These are phyloP conservation scores for Ensete glaucum DNA, from an alignment of 176 grass and related monocot genomes.

Conservation along the genomic window DNA sequence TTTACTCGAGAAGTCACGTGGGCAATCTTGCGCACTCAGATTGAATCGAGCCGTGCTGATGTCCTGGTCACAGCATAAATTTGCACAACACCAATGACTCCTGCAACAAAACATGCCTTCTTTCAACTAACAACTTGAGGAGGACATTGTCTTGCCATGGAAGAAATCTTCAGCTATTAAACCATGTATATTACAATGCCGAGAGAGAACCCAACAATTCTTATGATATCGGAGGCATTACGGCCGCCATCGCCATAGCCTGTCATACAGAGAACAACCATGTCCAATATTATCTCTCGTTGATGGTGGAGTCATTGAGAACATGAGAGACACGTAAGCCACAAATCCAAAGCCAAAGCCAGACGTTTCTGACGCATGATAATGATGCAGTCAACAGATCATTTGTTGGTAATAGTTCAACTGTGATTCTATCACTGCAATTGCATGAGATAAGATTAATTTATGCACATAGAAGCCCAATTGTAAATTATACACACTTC, in stretches of 20 bases:
- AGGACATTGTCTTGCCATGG: slow-evolving; percentile 70
- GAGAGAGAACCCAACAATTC: slow-evolving; percentile 84
- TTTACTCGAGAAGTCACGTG: no score
- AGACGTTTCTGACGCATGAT: not conserved
- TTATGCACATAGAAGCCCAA: no score
- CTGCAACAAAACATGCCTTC: slow-evolving; percentile 57
- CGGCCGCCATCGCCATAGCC: slow-evolving; percentile 86
- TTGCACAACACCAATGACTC: slow-evolving; percentile 42
- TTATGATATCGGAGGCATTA: slow-evolving; percentile 72
- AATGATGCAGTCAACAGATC: not conserved
- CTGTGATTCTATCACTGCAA: not conserved
- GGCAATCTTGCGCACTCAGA: no score
- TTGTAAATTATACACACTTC: not conserved
- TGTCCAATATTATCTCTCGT: slow-evolving; percentile 75
- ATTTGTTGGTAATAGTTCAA: not conserved
- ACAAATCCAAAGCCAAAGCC: slow-evolving; percentile 50
- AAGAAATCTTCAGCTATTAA: slow-evolving; percentile 94
- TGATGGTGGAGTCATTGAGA: slow-evolving; percentile 68
- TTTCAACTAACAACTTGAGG: slow-evolving; percentile 45
- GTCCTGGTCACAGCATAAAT: no score
- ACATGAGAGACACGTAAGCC: slow-evolving; percentile 93
- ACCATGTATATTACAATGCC: slow-evolving; percentile 89
- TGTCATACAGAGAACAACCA: slow-evolving; percentile 77
- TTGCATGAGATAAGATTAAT: no score
- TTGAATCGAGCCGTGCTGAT: no score